phyloP scores from a whole-genome alignment of 345 rosid genomes.

The Salix dunnii region DNA sequence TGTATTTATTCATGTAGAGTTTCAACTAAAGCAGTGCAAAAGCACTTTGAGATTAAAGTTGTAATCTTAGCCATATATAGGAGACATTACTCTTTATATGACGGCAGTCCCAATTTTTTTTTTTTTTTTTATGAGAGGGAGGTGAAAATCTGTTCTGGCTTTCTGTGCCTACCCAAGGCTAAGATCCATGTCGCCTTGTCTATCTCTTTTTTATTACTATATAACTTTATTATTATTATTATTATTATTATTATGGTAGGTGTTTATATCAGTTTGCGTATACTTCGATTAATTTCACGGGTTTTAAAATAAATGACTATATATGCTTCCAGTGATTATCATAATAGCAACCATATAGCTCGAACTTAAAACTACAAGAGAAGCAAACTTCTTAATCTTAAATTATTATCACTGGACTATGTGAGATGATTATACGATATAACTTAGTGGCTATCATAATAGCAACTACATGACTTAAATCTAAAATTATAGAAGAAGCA shows the following conservation, averaged over 20 bases:
- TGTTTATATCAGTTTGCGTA: rapidly evolving
- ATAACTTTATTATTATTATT: too few relatives aligned
- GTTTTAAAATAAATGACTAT: too few relatives aligned
- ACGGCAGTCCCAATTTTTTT: background rate
- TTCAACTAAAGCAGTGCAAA: constrained; percentile 22
- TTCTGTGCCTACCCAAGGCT: constrained; percentile 39
- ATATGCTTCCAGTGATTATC: rapidly evolving
- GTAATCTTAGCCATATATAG: constrained; percentile 1
- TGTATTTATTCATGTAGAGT: constrained; percentile 9
- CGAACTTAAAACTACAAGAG: too few relatives aligned
- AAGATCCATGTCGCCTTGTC: constrained; percentile 43
- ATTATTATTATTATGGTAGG: too few relatives aligned
- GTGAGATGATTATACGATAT: background rate
- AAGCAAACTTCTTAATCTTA: too few relatives aligned
- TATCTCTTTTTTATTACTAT: background rate
- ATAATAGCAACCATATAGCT: too few relatives aligned
- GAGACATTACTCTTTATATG: background rate
- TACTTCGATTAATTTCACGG: rapidly evolving
- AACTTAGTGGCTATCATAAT: too few relatives aligned
- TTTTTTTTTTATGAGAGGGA: background rate
- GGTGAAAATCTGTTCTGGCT: constrained; percentile 18
- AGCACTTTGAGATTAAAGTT: constrained; percentile 23
- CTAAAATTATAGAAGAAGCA: too few relatives aligned
- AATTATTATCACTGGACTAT: too few relatives aligned
- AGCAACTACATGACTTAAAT: too few relatives aligned